Evolutionary conservation across 805 yeast species (phyloP), one percentile per base, ranked within the genome.

Genomic region (Saturnispora sekii): DNA sequence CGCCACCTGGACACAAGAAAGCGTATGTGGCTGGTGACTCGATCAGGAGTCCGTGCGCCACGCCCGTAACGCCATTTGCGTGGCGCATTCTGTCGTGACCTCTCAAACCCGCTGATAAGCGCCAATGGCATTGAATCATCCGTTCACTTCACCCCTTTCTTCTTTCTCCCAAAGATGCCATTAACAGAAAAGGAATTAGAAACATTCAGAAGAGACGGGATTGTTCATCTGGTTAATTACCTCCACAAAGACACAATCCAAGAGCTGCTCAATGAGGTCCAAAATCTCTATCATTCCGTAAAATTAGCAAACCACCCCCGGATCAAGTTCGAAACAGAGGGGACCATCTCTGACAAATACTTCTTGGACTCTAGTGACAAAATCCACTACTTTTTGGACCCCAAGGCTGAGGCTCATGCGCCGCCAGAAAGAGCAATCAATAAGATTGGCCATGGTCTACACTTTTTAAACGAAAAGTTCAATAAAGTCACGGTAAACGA

Each of bases 371-470:
- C 88, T 2, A 70, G 84, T 0, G 84, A 84, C 53, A 82, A 83
- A 49, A 67, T 84, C 4, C 69, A 76, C 2, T 84, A 64, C 55
- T 84, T 84, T 60, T 76, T 84, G 49, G 94, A 84, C 53, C 76
- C 76, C 3, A 84, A 75, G 53, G 87, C 90, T 0, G 74, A 83
- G 51, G 58, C 52, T 10, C 38, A 38, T 16, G 46, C 62, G 2
- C 75, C 81, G 9, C 68, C 78, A 48, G 72, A 72, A 28, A 62
- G 60, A 48, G 74, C 89, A 1, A 69, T 84, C 56, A 84, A 84
- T 62, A 84, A 84, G 62, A 77, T 84, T 35, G 94, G 93, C 5
- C 94, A 84, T 56, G 86, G 84, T 1, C 59, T 84, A 12, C 94
- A 84, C 55, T 67, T 73, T 55, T 60, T 72, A 32, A 76, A 79